These are phyloP conservation scores for Lepiota brunneoincarnata DNA, from an alignment of 768 basidiomycete genomes.

Conservation along the genomic window DNA sequence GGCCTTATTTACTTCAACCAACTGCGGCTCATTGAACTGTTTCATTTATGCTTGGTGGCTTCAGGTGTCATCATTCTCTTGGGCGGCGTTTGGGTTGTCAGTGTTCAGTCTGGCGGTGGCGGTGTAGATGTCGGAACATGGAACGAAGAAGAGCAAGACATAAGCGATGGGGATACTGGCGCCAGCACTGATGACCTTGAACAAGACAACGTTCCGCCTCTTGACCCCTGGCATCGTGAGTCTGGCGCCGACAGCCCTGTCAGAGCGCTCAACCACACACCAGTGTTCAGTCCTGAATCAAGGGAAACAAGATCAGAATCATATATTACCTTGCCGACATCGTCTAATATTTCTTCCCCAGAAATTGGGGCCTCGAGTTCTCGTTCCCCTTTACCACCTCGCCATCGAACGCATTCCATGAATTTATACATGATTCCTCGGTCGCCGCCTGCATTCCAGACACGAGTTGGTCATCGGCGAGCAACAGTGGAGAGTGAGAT, in stretches of 20 bases:
- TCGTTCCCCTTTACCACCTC: neutral
- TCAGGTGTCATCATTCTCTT: conserved; percentile 78
- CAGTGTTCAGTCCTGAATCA: conserved; percentile 19
- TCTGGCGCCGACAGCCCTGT: neutral
- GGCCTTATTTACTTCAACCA: conserved; percentile 90
- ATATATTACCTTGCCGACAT: neutral
- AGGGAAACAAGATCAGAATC: conserved; percentile 25
- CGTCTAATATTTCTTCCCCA: neutral
- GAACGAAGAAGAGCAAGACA: conserved; percentile 41
- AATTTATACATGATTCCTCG: neutral
- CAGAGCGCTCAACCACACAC: neutral
- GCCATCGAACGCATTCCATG: neutral
- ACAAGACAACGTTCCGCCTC: conserved; percentile 15
- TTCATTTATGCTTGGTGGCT: conserved; percentile 73
- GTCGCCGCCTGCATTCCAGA: conserved; percentile 1
- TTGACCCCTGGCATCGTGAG: neutral
- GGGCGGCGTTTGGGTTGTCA: conserved; percentile 88
- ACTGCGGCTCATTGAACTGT: conserved; percentile 61
- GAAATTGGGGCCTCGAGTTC: neutral
- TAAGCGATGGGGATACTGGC: conserved; percentile 26
- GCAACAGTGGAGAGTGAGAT: neutral
- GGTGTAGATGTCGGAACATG: conserved; percentile 46
- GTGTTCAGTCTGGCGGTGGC: conserved; percentile 63
- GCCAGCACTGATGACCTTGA: conserved; percentile 15
- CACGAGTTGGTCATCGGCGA: conserved; percentile 3